Conservation (phyloP, 371 early-diverging fungal species). For the Entomophthora muscae region DNA sequence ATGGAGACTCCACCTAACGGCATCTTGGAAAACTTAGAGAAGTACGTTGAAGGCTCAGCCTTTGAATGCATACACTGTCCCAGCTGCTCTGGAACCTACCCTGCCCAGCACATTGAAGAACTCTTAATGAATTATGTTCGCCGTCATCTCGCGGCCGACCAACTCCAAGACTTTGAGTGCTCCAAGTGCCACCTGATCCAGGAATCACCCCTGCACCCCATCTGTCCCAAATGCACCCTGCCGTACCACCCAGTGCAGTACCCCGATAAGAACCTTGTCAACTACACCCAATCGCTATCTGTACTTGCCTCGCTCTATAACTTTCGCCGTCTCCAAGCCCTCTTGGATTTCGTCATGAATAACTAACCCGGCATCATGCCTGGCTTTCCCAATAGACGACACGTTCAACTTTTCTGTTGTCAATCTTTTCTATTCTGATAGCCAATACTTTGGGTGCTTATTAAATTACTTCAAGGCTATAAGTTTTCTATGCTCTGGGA, state of each 20-base stretch:
- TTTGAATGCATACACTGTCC: constrained; percentile 16
- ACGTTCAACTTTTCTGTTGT: too few relatives aligned
- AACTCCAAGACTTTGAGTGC: constrained; percentile 76
- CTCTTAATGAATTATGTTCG: constrained; percentile 48
- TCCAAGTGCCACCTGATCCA: constrained; percentile 58
- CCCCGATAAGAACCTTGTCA: neutral
- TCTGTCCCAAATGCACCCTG: neutral
- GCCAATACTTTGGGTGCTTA: too few relatives aligned
- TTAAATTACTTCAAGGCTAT: too few relatives aligned
- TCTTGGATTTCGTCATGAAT: neutral
- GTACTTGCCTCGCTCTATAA: neutral
- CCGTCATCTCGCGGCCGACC: constrained; percentile 38
- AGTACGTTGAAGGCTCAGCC: constrained; percentile 15
- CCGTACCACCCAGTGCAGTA: neutral
- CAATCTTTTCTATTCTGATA: too few relatives aligned
- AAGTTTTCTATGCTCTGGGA: too few relatives aligned
- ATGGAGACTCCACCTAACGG: neutral
- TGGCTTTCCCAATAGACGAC: too few relatives aligned
- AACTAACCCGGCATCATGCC: neutral
- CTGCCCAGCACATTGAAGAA: constrained; percentile 50
- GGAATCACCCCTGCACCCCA: constrained; percentile 11
- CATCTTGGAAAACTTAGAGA: neutral
- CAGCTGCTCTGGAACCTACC: constrained; percentile 47
- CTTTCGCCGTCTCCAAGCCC: neutral
- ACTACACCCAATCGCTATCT: neutral